Percentiles rank a stretch among this genome's conserved stretches.
Evolutionary conservation across 768 basidiomycete genomes (phyloP).

Genomic region (Coprinopsis marcescibilis): DNA sequence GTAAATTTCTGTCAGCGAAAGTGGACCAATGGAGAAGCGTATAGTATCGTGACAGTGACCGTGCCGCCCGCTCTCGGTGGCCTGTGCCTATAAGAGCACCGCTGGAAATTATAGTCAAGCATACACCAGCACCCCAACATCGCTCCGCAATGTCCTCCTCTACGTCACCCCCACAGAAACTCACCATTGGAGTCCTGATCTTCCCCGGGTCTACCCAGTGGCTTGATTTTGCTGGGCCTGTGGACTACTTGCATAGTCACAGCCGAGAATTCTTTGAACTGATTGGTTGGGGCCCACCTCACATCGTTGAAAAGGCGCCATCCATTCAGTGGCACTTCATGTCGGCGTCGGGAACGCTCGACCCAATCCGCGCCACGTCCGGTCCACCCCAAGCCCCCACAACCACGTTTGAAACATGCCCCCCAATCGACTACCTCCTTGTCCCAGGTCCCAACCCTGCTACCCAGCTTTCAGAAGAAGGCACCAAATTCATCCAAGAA

Average conservation of each 20-base stretch:
- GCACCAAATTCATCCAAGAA: constrained; percentile 15
- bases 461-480: constrained; percentile 11
- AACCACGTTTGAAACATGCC: constrained; percentile 18
- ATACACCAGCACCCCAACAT: too few relatives aligned
- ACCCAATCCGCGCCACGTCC: constrained; percentile 14
- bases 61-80: too few relatives aligned
- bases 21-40: too few relatives aligned
- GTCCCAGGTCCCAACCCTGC: constrained; percentile 21
- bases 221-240: constrained; percentile 21
- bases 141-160: too few relatives aligned
- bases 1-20: too few relatives aligned
- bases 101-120: too few relatives aligned
- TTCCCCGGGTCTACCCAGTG: constrained; percentile 19
- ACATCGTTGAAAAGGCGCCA: constrained; percentile 16
- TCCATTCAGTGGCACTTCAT: constrained; percentile 22
- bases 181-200: constrained; percentile 19
- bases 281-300: background rate
- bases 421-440: constrained; percentile 21
- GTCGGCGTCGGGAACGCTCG: constrained; percentile 12
- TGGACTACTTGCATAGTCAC: constrained; percentile 21
- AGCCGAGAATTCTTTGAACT: constrained; percentile 9
- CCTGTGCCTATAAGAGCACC: too few relatives aligned
- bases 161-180: too few relatives aligned
- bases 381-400: constrained; percentile 18
- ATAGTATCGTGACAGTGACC: too few relatives aligned